Conservation (phyloP, 2,329 filamentous ascomycete species). For the Colletotrichum agaves region DNA sequence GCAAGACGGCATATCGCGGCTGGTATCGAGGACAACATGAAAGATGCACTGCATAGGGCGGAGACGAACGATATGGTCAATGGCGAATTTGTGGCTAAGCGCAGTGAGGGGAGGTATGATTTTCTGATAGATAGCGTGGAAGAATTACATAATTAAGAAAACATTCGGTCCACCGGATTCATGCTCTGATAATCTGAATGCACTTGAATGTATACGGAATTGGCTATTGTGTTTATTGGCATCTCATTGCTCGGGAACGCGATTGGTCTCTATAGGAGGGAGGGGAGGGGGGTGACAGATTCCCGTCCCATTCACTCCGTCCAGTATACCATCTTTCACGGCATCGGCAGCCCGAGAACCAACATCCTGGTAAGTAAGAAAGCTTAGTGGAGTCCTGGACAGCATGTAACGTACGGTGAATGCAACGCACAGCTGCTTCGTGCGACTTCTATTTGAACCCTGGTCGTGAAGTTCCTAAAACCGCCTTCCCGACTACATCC, state of each 20-base stretch:
- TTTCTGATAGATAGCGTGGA: conserved; percentile 44
- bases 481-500: not conserved
- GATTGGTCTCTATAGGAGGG: too few relatives aligned
- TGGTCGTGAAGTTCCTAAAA: not conserved
- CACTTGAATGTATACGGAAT: too few relatives aligned
- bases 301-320: not conserved
- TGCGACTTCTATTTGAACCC: conserved; percentile 8
- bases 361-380: too few relatives aligned
- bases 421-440: not conserved
- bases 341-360: not conserved
- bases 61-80: conserved; percentile 46
- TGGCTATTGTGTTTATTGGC: too few relatives aligned
- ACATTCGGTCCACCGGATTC: not conserved
- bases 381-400: too few relatives aligned
- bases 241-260: too few relatives aligned
- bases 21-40: conserved; percentile 43
- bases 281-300: conserved; percentile 9
- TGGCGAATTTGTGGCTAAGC: conserved; percentile 38
- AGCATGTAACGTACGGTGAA: too few relatives aligned
- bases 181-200: too few relatives aligned
- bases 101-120: conserved; percentile 43
- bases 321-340: too few relatives aligned
- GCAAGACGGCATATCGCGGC: conserved; percentile 42
- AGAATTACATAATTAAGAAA: conserved; percentile 25
- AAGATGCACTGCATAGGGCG: conserved; percentile 41